These are phyloP conservation scores for Viola odorata DNA, from an alignment of 345 rosid species.

Conservation along the genomic window DNA sequence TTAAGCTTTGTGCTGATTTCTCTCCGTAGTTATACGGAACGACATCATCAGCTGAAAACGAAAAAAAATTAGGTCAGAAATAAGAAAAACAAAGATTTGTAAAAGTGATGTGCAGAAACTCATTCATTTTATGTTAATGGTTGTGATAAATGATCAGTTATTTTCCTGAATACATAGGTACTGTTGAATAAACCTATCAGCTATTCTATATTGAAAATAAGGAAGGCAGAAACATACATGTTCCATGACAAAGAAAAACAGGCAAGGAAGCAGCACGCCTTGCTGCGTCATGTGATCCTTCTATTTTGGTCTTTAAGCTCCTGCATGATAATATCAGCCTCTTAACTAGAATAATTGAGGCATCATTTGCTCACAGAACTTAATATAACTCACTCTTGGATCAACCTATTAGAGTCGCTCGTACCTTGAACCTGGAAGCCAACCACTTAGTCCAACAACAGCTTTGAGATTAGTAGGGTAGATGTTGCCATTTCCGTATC, in stretches of 20 bases:
- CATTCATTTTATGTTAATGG: background rate
- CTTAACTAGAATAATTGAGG: background rate
- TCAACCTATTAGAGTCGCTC: background rate
- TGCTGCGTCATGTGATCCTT: conserved; percentile 33
- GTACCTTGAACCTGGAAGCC: conserved; percentile 31
- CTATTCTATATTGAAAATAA: background rate
- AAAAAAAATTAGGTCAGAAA: background rate
- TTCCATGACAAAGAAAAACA: conserved; percentile 39
- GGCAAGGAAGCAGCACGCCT: conserved; percentile 49
- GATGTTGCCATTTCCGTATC: conserved; percentile 18
- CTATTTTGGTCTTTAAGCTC: conserved; percentile 38
- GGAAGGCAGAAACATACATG: conserved; percentile 17
- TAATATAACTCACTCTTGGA: background rate
- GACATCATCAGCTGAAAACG: conserved; percentile 62
- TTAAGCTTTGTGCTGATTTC: conserved; percentile 60
- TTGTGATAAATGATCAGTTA: background rate
- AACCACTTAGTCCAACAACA: conserved; percentile 29
- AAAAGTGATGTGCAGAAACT: background rate
- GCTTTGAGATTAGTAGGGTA: conserved; percentile 26
- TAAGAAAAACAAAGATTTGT: too few species aligned
- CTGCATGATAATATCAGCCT: conserved; percentile 18
- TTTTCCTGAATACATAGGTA: too few species aligned
- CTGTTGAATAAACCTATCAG: too few species aligned
- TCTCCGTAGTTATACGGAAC: conserved; percentile 75
- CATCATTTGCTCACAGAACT: background rate